Percentiles rank a stretch among this genome's conserved stretches.
Conservation (phyloP, 495 filamentous ascomycete genomes). For the Penicillium egyptiacum region DNA sequence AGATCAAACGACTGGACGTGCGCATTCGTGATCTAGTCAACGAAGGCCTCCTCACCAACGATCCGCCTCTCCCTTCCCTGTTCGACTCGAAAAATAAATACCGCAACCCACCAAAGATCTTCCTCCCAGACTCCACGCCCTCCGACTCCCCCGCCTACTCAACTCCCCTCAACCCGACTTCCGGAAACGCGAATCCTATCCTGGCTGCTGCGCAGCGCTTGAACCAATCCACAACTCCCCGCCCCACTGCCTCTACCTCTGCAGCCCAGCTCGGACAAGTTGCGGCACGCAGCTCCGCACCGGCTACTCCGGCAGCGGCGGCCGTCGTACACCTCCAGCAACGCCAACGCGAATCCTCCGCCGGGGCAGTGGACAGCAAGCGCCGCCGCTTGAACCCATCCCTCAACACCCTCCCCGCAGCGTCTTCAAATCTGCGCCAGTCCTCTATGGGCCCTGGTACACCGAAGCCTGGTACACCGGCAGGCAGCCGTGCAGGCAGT, state of each 20-base stretch:
- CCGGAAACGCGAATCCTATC: constrained; percentile 44
- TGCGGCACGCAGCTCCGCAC: constrained; percentile 53
- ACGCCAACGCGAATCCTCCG: constrained; percentile 73
- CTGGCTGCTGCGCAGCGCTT: constrained; percentile 47
- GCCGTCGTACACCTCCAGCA: constrained; percentile 58
- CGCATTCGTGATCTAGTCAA: constrained; percentile 83
- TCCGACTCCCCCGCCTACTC: constrained; percentile 39
- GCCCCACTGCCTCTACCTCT: constrained; percentile 19
- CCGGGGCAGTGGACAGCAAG: constrained; percentile 70
- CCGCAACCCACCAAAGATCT: constrained; percentile 54
- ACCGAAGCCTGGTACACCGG: constrained; percentile 73
- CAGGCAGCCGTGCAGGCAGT: constrained; percentile 64
- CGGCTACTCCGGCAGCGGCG: constrained; percentile 63
- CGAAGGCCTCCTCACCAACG: constrained; percentile 72
- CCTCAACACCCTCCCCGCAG: constrained; percentile 62
- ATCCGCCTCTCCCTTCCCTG: constrained; percentile 78
- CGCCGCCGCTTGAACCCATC: constrained; percentile 68
- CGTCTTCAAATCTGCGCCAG: constrained; percentile 76
- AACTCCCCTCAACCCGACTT: constrained; percentile 43
- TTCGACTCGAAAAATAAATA: constrained; percentile 61
- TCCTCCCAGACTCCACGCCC: constrained; percentile 48
- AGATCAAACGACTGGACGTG: constrained; percentile 80
- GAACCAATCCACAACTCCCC: constrained; percentile 41
- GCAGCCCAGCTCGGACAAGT: constrained; percentile 31
- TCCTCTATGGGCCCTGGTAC: constrained; percentile 81